These are phyloP conservation scores for Diaporthe ampelina DNA, from an alignment of 2,329 filamentous ascomycete genomes.

Conservation along the genomic window DNA sequence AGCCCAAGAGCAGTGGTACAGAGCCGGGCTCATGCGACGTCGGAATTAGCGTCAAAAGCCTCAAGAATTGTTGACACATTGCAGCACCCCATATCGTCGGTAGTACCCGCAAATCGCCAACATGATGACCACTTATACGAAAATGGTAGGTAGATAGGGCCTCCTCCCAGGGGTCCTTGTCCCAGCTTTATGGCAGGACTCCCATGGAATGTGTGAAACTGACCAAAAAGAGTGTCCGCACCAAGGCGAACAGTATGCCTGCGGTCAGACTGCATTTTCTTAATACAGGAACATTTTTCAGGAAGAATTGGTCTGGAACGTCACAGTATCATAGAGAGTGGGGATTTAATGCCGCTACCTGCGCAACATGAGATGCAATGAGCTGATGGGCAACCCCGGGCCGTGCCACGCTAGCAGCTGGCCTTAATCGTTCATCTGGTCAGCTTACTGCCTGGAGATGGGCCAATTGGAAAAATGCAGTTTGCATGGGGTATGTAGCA, in stretches of 20 bases:
- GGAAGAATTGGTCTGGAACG: background rate
- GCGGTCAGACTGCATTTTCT: background rate
- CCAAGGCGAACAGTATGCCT: background rate
- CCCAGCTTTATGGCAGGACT: background rate
- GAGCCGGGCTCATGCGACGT: too few relatives aligned
- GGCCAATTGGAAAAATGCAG: background rate
- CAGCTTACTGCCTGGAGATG: slow-evolving; percentile 7
- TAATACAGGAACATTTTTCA: background rate
- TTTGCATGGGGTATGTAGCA: background rate
- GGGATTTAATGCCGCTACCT: background rate
- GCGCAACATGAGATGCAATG: background rate
- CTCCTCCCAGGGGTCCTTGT: too few relatives aligned
- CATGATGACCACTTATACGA: too few relatives aligned
- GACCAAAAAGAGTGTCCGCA: background rate
- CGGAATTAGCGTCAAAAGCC: too few relatives aligned
- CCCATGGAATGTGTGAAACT: too few relatives aligned
- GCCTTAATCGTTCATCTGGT: background rate
- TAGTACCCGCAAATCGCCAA: too few relatives aligned
- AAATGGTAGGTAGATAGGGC: too few relatives aligned
- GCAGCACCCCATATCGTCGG: too few relatives aligned
- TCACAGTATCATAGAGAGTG: background rate
- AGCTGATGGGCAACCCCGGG: background rate
- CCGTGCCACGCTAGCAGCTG: background rate
- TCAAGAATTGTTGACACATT: too few relatives aligned
- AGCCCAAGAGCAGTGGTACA: too few relatives aligned